These are phyloP conservation scores for Adenanthera pavonina DNA, from an alignment of 306 rosid genomes.

Conservation along the genomic window DNA sequence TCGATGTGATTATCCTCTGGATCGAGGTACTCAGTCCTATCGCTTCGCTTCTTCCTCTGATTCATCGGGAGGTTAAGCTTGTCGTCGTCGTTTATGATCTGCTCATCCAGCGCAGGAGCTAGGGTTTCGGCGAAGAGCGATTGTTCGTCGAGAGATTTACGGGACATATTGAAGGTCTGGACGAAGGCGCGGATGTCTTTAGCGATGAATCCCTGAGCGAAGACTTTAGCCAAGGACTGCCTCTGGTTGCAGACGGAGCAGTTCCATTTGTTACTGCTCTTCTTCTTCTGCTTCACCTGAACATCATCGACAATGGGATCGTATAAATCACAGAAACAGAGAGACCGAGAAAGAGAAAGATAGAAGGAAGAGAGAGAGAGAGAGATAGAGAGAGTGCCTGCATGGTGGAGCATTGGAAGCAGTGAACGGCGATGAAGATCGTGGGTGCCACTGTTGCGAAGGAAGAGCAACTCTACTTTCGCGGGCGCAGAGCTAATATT, in stretches of 20 bases:
- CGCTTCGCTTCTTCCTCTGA: slow-evolving; percentile 42
- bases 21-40: slow-evolving; percentile 79
- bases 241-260: slow-evolving; percentile 83
- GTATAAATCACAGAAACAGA: background rate
- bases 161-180: slow-evolving; percentile 84
- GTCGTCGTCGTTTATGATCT: background rate
- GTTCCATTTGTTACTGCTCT: slow-evolving; percentile 70
- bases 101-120: slow-evolving; percentile 1
- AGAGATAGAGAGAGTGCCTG: slow-evolving; percentile 51
- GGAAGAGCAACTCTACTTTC: background rate
- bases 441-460: slow-evolving; percentile 50
- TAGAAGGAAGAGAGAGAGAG: background rate
- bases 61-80: background rate
- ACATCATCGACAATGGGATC: background rate
- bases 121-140: slow-evolving; percentile 38
- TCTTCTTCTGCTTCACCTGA: slow-evolving; percentile 88
- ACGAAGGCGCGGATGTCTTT: slow-evolving; percentile 76
- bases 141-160: slow-evolving; percentile 51
- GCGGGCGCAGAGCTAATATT: background rate
- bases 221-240: slow-evolving; percentile 76
- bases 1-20: slow-evolving; percentile 25
- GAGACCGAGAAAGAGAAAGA: background rate
- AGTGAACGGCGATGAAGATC: slow-evolving; percentile 78
- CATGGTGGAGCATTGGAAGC: slow-evolving; percentile 91
- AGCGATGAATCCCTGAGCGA: slow-evolving; percentile 76